Conservation (phyloP, 768 basidiomycete species). For the Boletus subparvulus region DNA sequence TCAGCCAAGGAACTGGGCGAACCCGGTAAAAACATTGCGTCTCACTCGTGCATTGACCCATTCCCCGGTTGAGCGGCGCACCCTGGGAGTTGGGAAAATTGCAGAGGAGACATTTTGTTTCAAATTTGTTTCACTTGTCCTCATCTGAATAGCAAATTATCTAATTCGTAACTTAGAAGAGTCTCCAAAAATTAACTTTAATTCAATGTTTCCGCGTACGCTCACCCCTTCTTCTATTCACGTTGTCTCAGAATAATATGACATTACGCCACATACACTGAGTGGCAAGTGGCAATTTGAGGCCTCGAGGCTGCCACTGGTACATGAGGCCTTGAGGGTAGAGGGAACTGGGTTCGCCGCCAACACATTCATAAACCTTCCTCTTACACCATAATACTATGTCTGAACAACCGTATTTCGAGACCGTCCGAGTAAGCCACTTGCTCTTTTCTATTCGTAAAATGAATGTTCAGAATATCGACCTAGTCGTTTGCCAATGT, state of each 20-base stretch:
- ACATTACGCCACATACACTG: conserved; percentile 22
- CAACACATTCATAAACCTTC: conserved; percentile 1
- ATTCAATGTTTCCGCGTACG: conserved; percentile 4
- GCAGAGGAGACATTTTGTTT: conserved; percentile 7
- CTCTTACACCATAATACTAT: conserved; percentile 17
- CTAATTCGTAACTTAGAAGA: conserved; percentile 19
- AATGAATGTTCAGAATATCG: conserved; percentile 4
- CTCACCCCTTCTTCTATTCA: conserved; percentile 17
- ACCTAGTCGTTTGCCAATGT: conserved; percentile 85
- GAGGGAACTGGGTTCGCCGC: conserved; percentile 10
- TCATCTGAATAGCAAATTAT: conserved; percentile 20
- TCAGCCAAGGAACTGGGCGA: neutral
- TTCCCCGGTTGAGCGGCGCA: neutral
- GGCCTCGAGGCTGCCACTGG: conserved; percentile 31
- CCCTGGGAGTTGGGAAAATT: neutral
- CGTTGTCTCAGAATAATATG: conserved; percentile 22
- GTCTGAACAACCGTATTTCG: conserved; percentile 55
- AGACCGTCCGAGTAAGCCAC: conserved; percentile 58
- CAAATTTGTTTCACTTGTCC: conserved; percentile 5
- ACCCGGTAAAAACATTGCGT: neutral
- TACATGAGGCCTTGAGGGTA: conserved; percentile 19
- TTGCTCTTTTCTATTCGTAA: neutral
- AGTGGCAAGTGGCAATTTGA: conserved; percentile 6
- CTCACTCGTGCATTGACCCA: neutral
- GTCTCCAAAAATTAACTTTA: conserved; percentile 11